These are phyloP conservation scores for Isabelozyma pseudorhagii DNA, from an alignment of 805 yeast genomes.

Conservation along the genomic window DNA sequence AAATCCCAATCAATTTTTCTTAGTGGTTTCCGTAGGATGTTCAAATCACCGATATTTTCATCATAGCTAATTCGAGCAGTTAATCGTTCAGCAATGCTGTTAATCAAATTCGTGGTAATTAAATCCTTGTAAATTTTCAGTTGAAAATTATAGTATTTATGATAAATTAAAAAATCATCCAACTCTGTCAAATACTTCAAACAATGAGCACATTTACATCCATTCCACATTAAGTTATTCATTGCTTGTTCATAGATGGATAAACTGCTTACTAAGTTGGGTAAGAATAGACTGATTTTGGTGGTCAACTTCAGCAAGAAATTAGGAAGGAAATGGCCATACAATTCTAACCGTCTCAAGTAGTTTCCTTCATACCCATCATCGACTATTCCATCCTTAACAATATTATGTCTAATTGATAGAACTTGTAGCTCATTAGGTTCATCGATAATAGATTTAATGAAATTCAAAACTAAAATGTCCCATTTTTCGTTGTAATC, in stretches of 20 bases:
- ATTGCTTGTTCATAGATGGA: slow-evolving; percentile 69
- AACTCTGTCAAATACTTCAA: slow-evolving; percentile 44
- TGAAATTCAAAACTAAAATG: slow-evolving; percentile 36
- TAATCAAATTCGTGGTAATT: slow-evolving; percentile 56
- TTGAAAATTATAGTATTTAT: slow-evolving; percentile 51
- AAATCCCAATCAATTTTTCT: slow-evolving; percentile 28
- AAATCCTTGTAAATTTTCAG: slow-evolving; percentile 55
- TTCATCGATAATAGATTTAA: slow-evolving; percentile 13
- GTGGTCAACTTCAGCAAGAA: slow-evolving; percentile 21
- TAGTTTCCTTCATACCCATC: slow-evolving; percentile 78
- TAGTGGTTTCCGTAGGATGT: slow-evolving; percentile 14
- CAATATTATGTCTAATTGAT: slow-evolving; percentile 57
- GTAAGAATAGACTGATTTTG: slow-evolving; percentile 48
- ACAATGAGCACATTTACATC: slow-evolving; percentile 66
- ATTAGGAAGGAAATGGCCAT: slow-evolving; percentile 46
- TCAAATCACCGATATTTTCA: slow-evolving; percentile 8
- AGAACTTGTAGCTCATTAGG: slow-evolving; percentile 33
- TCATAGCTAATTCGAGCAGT: slow-evolving; percentile 24
- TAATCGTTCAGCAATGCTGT: slow-evolving; percentile 46
- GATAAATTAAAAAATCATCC: slow-evolving; percentile 63
- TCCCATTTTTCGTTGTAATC: slow-evolving; percentile 46
- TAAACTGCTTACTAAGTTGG: slow-evolving; percentile 56
- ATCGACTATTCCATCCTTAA: slow-evolving; percentile 50
- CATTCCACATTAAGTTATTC: slow-evolving; percentile 74
- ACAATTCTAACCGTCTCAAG: slow-evolving; percentile 53